phyloP scores from a whole-genome alignment of 371 early-diverging fungal genomes.

The Parasitella parasitica region DNA sequence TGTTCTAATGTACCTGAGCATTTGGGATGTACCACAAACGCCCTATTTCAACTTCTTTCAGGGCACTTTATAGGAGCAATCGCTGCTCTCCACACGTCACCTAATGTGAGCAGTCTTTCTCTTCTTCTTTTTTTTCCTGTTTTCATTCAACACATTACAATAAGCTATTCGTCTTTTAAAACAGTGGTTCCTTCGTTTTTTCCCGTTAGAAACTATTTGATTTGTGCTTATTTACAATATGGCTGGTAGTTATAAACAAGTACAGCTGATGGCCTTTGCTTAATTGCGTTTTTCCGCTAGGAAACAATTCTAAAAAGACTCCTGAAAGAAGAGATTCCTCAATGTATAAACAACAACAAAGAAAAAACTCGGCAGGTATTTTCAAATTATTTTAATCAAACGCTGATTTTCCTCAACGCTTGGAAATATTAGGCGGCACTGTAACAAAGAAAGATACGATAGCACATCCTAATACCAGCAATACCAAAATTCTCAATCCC shows the following conservation, averaged over 20 bases:
- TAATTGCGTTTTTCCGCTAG: no score
- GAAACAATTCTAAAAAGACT: conserved; percentile 20
- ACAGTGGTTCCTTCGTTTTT: not conserved
- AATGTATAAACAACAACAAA: conserved; percentile 11
- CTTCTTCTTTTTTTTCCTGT: not conserved
- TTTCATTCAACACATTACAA: not conserved
- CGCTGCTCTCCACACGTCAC: not conserved
- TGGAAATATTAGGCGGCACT: not conserved
- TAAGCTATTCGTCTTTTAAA: not conserved
- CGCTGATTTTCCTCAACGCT: not conserved
- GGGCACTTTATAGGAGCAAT: not conserved
- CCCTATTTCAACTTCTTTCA: not conserved
- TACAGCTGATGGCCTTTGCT: not conserved
- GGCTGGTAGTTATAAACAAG: not conserved
- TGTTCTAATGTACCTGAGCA: no score
- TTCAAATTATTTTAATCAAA: not conserved
- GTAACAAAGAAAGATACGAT: not conserved
- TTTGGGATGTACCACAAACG: no score
- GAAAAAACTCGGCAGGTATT: conserved; percentile 25
- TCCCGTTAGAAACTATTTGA: not conserved
- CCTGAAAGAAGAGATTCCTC: conserved; percentile 17
- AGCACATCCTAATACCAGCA: not conserved
- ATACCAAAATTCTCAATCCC: not conserved
- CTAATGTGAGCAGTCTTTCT: not conserved
- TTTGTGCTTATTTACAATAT: not conserved